Evolutionary conservation across 2,329 filamentous ascomycete species (phyloP).

Genomic region (Neonectria coccinea): DNA sequence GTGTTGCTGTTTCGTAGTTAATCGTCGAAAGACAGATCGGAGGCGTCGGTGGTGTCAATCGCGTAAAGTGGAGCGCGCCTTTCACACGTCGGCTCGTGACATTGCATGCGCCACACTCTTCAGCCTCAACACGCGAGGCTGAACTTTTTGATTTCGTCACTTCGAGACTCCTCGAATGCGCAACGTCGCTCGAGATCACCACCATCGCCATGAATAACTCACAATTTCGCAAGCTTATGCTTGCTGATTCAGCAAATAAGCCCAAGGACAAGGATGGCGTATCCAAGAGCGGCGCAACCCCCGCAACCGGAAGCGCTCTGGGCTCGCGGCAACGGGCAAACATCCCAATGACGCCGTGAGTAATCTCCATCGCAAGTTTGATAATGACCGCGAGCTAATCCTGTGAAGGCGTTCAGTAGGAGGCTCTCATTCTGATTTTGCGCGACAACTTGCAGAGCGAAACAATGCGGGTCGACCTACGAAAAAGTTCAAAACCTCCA

Average conservation of each 20-base stretch:
- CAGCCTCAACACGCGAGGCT: slow-evolving; percentile 37
- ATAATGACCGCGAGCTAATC: slow-evolving; percentile 38
- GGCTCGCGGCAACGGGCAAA: slow-evolving; percentile 83
- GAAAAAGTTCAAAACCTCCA: slow-evolving; percentile 82
- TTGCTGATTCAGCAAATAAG: slow-evolving; percentile 58
- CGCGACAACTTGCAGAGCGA: slow-evolving; percentile 84
- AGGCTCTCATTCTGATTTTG: slow-evolving; percentile 74
- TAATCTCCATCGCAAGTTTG: slow-evolving; percentile 27
- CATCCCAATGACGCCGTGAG: slow-evolving; percentile 95
- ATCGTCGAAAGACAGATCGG: slow-evolving; percentile 2
- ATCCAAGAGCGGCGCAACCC: slow-evolving; percentile 50
- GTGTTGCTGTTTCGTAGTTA: neutral
- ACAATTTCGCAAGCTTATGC: slow-evolving; percentile 86
- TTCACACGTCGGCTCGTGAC: slow-evolving; percentile 57
- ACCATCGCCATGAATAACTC: slow-evolving; percentile 84
- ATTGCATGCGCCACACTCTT: slow-evolving; percentile 35
- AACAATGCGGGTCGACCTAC: slow-evolving; percentile 65
- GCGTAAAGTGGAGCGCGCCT: slow-evolving; percentile 53
- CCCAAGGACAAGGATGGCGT: slow-evolving; percentile 59
- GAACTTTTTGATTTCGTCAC: slow-evolving; percentile 29
- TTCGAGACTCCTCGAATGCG: neutral
- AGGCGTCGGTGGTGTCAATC: slow-evolving; percentile 36
- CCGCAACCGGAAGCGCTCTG: slow-evolving; percentile 62
- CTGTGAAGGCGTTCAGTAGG: slow-evolving; percentile 70
- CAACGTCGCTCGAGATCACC: slow-evolving; percentile 4